Evolutionary conservation across 1,139 yeast genomes (phyloP).

Genomic region (Starmera stellimalicola): DNA sequence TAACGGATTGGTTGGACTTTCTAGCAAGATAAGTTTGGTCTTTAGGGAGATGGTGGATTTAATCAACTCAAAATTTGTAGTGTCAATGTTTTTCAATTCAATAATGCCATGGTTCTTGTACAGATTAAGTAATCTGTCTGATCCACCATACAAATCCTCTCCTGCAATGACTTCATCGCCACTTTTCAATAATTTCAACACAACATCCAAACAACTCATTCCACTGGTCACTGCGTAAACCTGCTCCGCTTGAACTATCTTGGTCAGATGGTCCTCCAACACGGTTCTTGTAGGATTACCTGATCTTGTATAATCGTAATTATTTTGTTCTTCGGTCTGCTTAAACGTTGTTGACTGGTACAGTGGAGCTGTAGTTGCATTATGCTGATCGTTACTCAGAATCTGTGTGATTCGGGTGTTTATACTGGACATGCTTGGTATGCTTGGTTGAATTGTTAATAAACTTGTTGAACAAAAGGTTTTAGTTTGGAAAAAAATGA

Average conservation of each 20-base stretch:
- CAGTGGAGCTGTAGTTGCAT: constrained; percentile 80
- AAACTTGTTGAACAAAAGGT: too few species aligned
- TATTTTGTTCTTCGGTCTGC: constrained; percentile 70
- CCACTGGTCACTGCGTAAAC: constrained; percentile 83
- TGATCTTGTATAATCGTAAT: constrained; percentile 87
- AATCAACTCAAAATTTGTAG: constrained; percentile 50
- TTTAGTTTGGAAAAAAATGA: too few species aligned
- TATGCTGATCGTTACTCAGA: constrained; percentile 60
- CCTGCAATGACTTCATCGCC: constrained; percentile 89
- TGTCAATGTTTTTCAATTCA: constrained; percentile 69
- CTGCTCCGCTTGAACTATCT: constrained; percentile 63
- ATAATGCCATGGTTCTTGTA: constrained; percentile 59
- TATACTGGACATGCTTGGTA: too few species aligned
- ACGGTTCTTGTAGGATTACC: constrained; percentile 89
- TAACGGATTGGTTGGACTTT: constrained; percentile 87
- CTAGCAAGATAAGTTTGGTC: constrained; percentile 72
- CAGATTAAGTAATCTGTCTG: constrained; percentile 75
- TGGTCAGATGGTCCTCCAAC: constrained; percentile 66
- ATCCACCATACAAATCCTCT: constrained; percentile 88
- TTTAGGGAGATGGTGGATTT: constrained; percentile 38
- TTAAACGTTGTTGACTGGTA: constrained; percentile 93
- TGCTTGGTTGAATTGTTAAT: too few species aligned
- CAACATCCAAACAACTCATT: constrained; percentile 87
- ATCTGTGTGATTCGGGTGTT: constrained; percentile 72
- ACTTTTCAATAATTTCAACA: constrained; percentile 59